Evolutionary conservation across 345 rosid genomes (phyloP).

Genomic region (Streptanthus diversifolius): DNA sequence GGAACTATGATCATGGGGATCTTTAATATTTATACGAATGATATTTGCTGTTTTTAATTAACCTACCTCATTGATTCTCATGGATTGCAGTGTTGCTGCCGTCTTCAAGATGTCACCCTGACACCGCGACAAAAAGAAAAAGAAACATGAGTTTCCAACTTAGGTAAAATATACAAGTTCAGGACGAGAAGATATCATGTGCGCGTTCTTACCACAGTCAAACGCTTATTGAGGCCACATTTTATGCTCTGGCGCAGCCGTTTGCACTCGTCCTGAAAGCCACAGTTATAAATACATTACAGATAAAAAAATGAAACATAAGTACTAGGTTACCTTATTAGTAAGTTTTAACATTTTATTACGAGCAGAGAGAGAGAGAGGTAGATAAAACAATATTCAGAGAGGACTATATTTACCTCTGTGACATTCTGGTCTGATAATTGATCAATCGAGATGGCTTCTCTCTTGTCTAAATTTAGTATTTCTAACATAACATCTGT

Average conservation of each 20-base stretch:
- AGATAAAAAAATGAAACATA: background rate
- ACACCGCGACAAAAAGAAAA: slow-evolving; percentile 16
- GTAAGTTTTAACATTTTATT: background rate
- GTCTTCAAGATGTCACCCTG: slow-evolving; percentile 80
- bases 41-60: slow-evolving; percentile 8
- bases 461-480: slow-evolving; percentile 66
- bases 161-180: background rate
- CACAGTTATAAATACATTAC: slow-evolving; percentile 25
- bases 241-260: slow-evolving; percentile 58
- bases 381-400: background rate
- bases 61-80: slow-evolving; percentile 66
- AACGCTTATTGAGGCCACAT: slow-evolving; percentile 60
- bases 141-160: slow-evolving; percentile 5
- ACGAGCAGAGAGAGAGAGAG: slow-evolving; percentile 3
- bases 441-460: slow-evolving; percentile 60
- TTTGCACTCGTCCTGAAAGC: slow-evolving; percentile 79
- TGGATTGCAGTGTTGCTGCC: slow-evolving; percentile 58
- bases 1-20: slow-evolving; percentile 6
- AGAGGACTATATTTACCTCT: slow-evolving; percentile 52
- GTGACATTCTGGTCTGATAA: slow-evolving; percentile 86
- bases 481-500: slow-evolving; percentile 66
- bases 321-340: background rate
- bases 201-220: slow-evolving; percentile 62
- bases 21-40: slow-evolving; percentile 4
- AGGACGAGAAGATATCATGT: background rate